phyloP scores from a whole-genome alignment of 768 basidiomycete genomes.

The Psilocybe cyanescens region DNA sequence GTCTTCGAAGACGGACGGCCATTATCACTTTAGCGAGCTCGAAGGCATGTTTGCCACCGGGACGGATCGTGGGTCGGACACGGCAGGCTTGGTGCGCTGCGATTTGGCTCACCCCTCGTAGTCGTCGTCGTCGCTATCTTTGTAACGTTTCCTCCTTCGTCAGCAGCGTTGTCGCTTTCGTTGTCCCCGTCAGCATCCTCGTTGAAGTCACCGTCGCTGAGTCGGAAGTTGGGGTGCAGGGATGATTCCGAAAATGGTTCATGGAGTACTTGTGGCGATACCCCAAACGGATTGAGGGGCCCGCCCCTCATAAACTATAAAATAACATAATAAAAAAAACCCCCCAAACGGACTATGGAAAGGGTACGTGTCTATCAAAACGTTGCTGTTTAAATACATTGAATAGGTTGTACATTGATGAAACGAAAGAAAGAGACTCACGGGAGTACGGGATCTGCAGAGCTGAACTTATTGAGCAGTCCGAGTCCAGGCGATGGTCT shows the following conservation, averaged over 20 bases:
- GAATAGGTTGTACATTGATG: neutral
- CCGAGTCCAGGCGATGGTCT: neutral
- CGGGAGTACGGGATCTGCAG: neutral
- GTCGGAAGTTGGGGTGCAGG: neutral
- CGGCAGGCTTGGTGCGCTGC: neutral
- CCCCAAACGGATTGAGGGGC: neutral
- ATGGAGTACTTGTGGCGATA: neutral
- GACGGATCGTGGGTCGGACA: no score
- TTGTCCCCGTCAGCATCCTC: neutral
- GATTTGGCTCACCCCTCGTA: neutral
- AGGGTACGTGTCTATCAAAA: neutral
- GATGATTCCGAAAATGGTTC: neutral
- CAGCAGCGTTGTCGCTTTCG: neutral
- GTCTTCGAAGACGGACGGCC: slow-evolving; percentile 1
- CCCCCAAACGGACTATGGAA: neutral
- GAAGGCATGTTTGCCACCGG: neutral
- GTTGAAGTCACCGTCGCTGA: neutral
- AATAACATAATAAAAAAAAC: no score
- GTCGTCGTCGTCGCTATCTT: neutral
- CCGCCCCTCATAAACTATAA: no score
- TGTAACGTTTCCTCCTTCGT: neutral
- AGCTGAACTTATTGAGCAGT: neutral
- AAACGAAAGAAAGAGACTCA: neutral
- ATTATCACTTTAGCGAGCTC: neutral
- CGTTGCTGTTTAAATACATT: neutral